phyloP scores from a whole-genome alignment of 805 yeast species.

The Schizosaccharomyces cryophilus region DNA sequence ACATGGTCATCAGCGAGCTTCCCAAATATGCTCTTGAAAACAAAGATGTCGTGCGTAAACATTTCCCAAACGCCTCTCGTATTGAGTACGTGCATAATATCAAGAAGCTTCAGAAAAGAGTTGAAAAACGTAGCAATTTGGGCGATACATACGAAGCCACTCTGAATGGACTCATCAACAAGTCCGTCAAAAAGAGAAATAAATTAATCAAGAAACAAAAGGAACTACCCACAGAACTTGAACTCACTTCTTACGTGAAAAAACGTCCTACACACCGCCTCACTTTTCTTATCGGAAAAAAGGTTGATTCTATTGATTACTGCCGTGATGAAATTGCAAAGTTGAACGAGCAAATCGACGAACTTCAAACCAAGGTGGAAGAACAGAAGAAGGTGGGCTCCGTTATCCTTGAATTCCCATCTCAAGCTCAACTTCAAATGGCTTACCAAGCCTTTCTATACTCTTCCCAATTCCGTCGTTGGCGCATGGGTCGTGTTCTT shows the following conservation, averaged over 20 bases:
- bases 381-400: slow-evolving; percentile 44
- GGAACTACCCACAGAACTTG: background rate
- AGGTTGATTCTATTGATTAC: slow-evolving; percentile 64
- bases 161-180: slow-evolving; percentile 18
- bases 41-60: slow-evolving; percentile 27
- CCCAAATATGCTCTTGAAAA: slow-evolving; percentile 22
- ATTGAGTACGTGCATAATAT: slow-evolving; percentile 36
- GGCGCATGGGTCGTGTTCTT: slow-evolving; percentile 8
- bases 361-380: slow-evolving; percentile 31
- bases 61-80: slow-evolving; percentile 26
- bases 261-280: slow-evolving; percentile 69
- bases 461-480: background rate
- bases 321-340: slow-evolving; percentile 42
- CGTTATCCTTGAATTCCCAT: slow-evolving; percentile 56
- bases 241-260: slow-evolving; percentile 14
- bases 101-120: slow-evolving; percentile 15
- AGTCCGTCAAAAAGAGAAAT: slow-evolving; percentile 7
- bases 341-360: slow-evolving; percentile 38
- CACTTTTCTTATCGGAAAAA: slow-evolving; percentile 47
- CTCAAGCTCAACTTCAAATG: slow-evolving; percentile 68
- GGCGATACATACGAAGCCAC: slow-evolving; percentile 19
- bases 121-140: slow-evolving; percentile 13
- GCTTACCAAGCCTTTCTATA: slow-evolving; percentile 36
- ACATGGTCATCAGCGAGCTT: slow-evolving; percentile 47
- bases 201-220: background rate